Percentiles rank a stretch among this genome's conserved stretches.
Conservation (phyloP, 2,329 filamentous ascomycete genomes). For the Emericellopsis cladophorae region DNA sequence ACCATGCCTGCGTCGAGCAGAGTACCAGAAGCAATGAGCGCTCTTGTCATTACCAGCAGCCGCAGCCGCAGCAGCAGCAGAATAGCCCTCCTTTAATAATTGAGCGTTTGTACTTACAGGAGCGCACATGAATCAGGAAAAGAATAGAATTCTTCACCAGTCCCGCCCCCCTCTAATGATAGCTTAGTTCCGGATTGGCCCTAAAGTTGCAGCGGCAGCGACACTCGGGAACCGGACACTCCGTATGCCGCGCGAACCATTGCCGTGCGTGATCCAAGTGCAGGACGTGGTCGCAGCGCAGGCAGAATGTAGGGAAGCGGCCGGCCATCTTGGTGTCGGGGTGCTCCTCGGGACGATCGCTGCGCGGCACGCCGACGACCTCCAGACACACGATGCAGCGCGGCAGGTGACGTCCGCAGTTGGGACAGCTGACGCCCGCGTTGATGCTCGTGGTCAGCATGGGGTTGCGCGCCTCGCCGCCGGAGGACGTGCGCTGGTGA, state of each 20-base stretch:
- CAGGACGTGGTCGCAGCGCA: slow-evolving; percentile 54
- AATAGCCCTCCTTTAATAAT: neutral
- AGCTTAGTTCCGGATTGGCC: slow-evolving; percentile 46
- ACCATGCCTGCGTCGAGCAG: too few species aligned
- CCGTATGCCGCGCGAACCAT: slow-evolving; percentile 53
- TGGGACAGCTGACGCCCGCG: slow-evolving; percentile 51
- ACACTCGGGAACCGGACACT: slow-evolving; percentile 59
- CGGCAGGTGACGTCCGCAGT: slow-evolving; percentile 53
- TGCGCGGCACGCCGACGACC: slow-evolving; percentile 51
- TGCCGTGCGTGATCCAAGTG: slow-evolving; percentile 54
- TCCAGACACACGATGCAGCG: slow-evolving; percentile 57
- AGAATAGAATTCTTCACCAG: too few species aligned
- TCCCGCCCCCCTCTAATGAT: slow-evolving; percentile 11
- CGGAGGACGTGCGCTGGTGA: slow-evolving; percentile 3
- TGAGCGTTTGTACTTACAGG: too few species aligned
- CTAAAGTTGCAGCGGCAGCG: slow-evolving; percentile 51
- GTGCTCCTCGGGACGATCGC: slow-evolving; percentile 40
- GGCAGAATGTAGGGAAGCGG: slow-evolving; percentile 55
- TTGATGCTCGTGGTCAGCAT: slow-evolving; percentile 43
- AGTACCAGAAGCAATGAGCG: too few species aligned
- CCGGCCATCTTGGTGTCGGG: slow-evolving; percentile 36
- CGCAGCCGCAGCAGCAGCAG: neutral
- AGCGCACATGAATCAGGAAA: too few species aligned
- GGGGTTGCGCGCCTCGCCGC: slow-evolving; percentile 32
- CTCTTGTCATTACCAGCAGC: too few species aligned